Evolutionary conservation across 2,329 filamentous ascomycete genomes (phyloP), one percentile per base, ranked within the genome.

Genomic region (Exutisphaerella laricina): DNA sequence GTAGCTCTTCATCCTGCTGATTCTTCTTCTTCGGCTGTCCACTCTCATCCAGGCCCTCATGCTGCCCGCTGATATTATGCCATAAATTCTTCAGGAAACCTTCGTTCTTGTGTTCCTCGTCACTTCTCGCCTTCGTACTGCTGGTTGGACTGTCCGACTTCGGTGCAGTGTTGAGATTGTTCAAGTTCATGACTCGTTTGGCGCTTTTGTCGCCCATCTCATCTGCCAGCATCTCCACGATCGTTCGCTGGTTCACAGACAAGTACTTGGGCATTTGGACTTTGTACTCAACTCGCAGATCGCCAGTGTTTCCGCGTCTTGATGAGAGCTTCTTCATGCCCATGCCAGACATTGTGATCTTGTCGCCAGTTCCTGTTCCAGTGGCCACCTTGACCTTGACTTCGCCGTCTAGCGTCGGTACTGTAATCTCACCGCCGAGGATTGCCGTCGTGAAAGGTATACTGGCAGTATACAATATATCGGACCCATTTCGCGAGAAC

Each of bases 241-340:
- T 85, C 1, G 87, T 94, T 41, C 92, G 78, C 71, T 98, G 89
- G 69, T 95, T 97, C 33, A 84, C 78, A 41, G 78, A 88, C 52
- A 98, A 74, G 59, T 90, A 96, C 69, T 95, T 97, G 33, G 92
- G 92, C 87, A 97, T 95, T 41, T 78, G 72, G 33, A 98, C 86
- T 65, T 88, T 88, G 76, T 95, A 98, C 65, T 98, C 90, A 5
- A 98, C 88, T 62, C 80, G 84, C 47, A 98, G 70, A 61, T 98
- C 92, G 51, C 92, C 92, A 21, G 75, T 78, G 28, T 75, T 76
- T 22, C 75, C 78, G 43, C 81, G 76, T 35, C 87, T 77, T 13
- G 77, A 58, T 49, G 78, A 74, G 8, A 98, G 74, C 57, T 85
- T 84, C 68, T 85, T 88, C 90, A 98, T 97, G 46, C 92, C 92